A percentile compares a stretch with the other conserved stretches of the same genome.
Conservation (phyloP, 208 protist genomes). For the Leishmania martiniquensis region DNA sequence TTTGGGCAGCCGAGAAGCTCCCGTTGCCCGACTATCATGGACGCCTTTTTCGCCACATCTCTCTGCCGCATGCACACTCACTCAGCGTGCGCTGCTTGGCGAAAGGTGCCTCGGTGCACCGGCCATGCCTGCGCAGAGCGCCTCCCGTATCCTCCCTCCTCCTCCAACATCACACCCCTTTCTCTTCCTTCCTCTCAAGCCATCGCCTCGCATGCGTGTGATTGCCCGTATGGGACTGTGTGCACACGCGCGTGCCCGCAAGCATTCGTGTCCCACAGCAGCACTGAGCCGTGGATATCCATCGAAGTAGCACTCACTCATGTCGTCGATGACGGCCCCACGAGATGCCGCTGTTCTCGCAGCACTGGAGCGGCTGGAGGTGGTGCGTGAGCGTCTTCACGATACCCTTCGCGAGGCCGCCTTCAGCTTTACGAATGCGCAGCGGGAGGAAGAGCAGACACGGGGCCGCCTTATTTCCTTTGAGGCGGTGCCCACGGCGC, state of each 20-base stretch:
- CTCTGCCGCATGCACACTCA: too few species aligned
- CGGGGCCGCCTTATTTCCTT: slow-evolving; percentile 51
- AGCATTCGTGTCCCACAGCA: neutral
- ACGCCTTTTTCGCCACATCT: too few species aligned
- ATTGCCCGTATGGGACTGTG: neutral
- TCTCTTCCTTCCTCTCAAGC: slow-evolving; percentile 11
- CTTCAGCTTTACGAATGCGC: slow-evolving; percentile 49
- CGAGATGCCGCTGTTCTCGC: slow-evolving; percentile 27
- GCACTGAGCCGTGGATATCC: neutral
- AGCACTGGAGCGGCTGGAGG: slow-evolving; percentile 48
- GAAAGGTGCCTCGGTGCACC: too few species aligned
- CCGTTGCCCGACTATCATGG: too few species aligned
- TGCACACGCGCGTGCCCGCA: neutral
- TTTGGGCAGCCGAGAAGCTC: too few species aligned
- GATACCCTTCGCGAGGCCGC: slow-evolving; percentile 47
- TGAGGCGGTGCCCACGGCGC: slow-evolving; percentile 46
- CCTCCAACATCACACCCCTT: too few species aligned
- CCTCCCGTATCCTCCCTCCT: too few species aligned
- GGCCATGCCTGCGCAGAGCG: too few species aligned
- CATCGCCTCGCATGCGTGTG: neutral
- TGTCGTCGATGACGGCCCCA: slow-evolving; percentile 1
- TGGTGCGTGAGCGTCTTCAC: slow-evolving; percentile 45
- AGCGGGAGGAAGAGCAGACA: slow-evolving; percentile 49
- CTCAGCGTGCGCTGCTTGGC: too few species aligned
- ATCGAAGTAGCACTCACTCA: neutral